phyloP scores from a whole-genome alignment of 2,329 filamentous ascomycete species.

The Aspergillus oerlinghausenensis region DNA sequence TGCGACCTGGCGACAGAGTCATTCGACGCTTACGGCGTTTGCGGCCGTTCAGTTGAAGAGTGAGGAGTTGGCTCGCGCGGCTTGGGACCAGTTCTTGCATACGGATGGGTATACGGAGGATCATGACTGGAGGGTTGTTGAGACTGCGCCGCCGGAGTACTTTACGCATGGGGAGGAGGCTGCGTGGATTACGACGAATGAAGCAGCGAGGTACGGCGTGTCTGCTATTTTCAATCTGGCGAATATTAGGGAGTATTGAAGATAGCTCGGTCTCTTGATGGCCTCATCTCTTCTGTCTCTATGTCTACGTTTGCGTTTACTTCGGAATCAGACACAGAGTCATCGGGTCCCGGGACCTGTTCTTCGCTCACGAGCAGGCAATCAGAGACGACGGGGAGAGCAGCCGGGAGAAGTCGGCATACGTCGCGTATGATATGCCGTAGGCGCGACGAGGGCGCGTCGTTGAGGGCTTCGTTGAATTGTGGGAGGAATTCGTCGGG shows the following conservation, averaged over 20 bases:
- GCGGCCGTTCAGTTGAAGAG: background rate
- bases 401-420: background rate
- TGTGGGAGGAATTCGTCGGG: no score
- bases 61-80: background rate
- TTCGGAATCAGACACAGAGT: no score
- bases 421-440: background rate
- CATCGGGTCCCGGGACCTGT: no score
- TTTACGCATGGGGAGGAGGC: background rate
- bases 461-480: no score
- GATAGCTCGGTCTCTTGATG: background rate
- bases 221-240: background rate
- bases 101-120: background rate
- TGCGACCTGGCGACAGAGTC: background rate
- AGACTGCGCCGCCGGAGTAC: background rate
- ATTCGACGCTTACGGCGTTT: background rate
- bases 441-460: no score
- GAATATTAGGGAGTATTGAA: background rate
- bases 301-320: no score
- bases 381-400: no score
- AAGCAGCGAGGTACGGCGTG: background rate
- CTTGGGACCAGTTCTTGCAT: background rate
- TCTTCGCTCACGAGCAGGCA: no score
- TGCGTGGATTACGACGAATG: background rate
- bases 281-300: no score
- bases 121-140: background rate